phyloP scores from a whole-genome alignment of 2,329 filamentous ascomycete genomes.

The Aspergillus brasiliensis region DNA sequence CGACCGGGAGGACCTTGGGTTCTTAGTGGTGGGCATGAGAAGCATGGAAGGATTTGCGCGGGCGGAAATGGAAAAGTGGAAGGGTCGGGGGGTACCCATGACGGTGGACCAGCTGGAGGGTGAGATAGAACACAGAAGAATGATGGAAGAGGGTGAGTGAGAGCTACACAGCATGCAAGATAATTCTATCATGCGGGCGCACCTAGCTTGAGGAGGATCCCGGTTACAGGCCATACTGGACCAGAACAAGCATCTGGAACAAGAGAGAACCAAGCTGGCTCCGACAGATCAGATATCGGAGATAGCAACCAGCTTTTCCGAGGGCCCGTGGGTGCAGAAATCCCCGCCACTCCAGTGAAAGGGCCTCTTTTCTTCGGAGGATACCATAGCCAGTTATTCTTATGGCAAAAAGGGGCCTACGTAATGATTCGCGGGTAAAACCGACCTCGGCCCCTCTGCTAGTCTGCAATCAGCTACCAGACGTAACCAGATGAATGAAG shows the following conservation, averaged over 20 bases:
- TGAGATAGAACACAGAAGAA: constrained; percentile 60
- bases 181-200: neutral
- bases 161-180: neutral
- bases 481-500: neutral
- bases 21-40: constrained; percentile 81
- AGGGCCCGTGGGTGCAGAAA: neutral
- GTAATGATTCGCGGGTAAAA: neutral
- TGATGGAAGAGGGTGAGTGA: constrained; percentile 45
- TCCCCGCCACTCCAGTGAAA: neutral
- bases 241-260: neutral
- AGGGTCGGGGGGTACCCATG: constrained; percentile 57
- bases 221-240: neutral
- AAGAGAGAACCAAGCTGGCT: neutral
- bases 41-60: constrained; percentile 73
- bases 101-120: constrained; percentile 59
- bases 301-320: neutral
- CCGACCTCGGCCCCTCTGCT: neutral
- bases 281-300: neutral
- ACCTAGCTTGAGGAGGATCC: neutral
- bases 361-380: neutral
- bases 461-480: neutral
- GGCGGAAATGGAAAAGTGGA: constrained; percentile 60
- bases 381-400: neutral
- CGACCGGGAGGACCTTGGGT: constrained; percentile 90
- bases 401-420: neutral